Conservation (phyloP, 441 rosid species). For the Populus hybrid region DNA sequence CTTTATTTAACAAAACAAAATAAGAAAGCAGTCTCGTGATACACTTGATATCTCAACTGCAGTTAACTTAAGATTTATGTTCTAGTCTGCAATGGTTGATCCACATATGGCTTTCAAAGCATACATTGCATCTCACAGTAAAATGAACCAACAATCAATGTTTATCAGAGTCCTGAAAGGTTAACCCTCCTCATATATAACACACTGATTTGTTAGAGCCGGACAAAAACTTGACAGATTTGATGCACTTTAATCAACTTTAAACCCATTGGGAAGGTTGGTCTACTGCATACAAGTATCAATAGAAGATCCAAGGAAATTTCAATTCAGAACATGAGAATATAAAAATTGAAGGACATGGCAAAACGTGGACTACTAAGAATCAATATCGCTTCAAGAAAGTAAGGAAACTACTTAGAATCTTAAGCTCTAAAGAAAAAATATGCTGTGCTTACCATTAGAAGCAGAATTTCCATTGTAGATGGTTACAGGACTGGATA, state of each 20-base stretch:
- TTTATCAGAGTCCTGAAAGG: not conserved
- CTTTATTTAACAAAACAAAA: not conserved
- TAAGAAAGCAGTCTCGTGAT: not conserved
- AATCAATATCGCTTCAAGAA: slow-evolving; percentile 4
- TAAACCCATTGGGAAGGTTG: not conserved
- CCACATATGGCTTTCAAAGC: not conserved
- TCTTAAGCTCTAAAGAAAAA: not conserved
- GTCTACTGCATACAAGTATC: not conserved
- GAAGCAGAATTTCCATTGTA: slow-evolving; percentile 57
- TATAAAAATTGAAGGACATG: slow-evolving; percentile 5
- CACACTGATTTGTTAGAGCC: not conserved
- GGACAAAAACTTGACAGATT: not conserved
- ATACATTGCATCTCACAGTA: not conserved
- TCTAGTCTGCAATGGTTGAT: not conserved
- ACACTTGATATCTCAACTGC: not conserved
- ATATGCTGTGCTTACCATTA: slow-evolving; percentile 37
- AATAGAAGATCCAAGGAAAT: not conserved
- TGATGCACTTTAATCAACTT: not conserved
- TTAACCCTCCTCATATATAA: not conserved
- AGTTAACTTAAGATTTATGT: not conserved
- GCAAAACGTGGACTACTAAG: not conserved
- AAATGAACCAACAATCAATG: not conserved
- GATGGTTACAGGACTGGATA: slow-evolving; percentile 68
- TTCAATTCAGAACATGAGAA: slow-evolving; percentile 5
- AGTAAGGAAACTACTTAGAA: not conserved